Percentiles rank a stretch among this genome's conserved stretches.
Conservation (phyloP, 2,329 filamentous ascomycete genomes). For the Pseudogymnoascus sp. region DNA sequence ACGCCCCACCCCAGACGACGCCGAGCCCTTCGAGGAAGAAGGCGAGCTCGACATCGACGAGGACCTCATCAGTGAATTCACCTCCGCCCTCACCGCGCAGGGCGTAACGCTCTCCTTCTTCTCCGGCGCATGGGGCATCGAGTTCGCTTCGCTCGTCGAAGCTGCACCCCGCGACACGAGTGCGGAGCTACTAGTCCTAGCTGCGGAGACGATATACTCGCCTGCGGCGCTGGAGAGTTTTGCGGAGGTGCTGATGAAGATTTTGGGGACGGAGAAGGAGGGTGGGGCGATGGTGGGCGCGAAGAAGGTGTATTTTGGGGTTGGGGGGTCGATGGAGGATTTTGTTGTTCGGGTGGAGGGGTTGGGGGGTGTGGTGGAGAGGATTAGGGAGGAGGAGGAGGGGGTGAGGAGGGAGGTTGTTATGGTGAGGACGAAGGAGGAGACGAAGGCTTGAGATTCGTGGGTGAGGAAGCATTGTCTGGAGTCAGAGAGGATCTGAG, state of each 20-base stretch:
- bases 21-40: slow-evolving; percentile 21
- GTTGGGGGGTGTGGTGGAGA: slow-evolving; percentile 40
- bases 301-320: slow-evolving; percentile 76
- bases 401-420: slow-evolving; percentile 56
- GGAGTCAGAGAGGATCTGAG: not conserved
- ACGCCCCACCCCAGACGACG: slow-evolving; percentile 8
- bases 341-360: slow-evolving; percentile 48
- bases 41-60: slow-evolving; percentile 26
- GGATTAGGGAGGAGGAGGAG: slow-evolving; percentile 48
- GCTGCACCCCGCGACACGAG: slow-evolving; percentile 27
- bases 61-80: slow-evolving; percentile 51
- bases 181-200: slow-evolving; percentile 45
- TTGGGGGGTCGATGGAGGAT: slow-evolving; percentile 72
- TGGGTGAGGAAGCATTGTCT: not conserved
- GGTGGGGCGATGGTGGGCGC: slow-evolving; percentile 57
- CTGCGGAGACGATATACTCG: slow-evolving; percentile 77
- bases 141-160: slow-evolving; percentile 50
- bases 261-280: slow-evolving; percentile 42
- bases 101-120: slow-evolving; percentile 55
- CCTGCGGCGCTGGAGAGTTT: slow-evolving; percentile 62
- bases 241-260: slow-evolving; percentile 52
- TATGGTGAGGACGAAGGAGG: slow-evolving; percentile 17
- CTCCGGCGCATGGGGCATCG: slow-evolving; percentile 65
- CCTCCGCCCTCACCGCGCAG: slow-evolving; percentile 38
- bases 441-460: not conserved